Conservation (phyloP, 2,329 filamentous ascomycete genomes). For the Penicillium corylophilum region DNA sequence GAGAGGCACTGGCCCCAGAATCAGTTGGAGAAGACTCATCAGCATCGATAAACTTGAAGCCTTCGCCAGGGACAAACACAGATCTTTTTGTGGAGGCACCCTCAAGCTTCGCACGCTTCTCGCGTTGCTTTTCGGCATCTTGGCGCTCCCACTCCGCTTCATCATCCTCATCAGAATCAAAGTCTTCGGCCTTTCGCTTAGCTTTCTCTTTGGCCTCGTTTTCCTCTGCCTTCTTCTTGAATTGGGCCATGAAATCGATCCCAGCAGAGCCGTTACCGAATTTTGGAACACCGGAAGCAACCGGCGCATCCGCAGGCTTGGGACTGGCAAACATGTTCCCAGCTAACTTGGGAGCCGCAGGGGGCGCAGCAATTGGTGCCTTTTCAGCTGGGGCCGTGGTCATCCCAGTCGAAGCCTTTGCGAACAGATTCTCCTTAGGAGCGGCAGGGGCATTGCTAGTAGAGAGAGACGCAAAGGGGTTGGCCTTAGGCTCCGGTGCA, state of each 20-base stretch:
- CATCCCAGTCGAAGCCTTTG: not conserved
- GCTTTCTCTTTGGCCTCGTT: conserved; percentile 45
- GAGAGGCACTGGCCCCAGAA: not conserved
- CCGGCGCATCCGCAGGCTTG: not conserved
- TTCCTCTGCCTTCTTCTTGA: conserved; percentile 41
- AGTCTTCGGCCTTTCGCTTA: conserved; percentile 52
- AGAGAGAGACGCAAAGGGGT: conserved; percentile 1
- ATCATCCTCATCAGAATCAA: conserved; percentile 54
- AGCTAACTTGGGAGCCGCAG: not conserved
- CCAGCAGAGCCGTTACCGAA: conserved; percentile 27
- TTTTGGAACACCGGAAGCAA: conserved; percentile 28
- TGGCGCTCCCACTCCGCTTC: conserved; percentile 50
- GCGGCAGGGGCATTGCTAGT: not conserved
- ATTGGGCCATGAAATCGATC: conserved; percentile 44
- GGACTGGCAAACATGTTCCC: conserved; percentile 7
- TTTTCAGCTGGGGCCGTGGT: not conserved
- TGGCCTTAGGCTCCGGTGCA: not conserved
- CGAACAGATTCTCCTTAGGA: not conserved
- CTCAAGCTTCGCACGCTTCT: conserved; percentile 45
- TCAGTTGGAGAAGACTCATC: conserved; percentile 17
- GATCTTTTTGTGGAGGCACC: conserved; percentile 35
- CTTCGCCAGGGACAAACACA: conserved; percentile 33
- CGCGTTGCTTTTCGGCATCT: conserved; percentile 47
- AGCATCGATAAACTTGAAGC: conserved; percentile 33
- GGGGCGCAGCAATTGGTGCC: not conserved